Evolutionary conservation across 441 rosid genomes (phyloP).

Genomic region (Corymbia calophylla): DNA sequence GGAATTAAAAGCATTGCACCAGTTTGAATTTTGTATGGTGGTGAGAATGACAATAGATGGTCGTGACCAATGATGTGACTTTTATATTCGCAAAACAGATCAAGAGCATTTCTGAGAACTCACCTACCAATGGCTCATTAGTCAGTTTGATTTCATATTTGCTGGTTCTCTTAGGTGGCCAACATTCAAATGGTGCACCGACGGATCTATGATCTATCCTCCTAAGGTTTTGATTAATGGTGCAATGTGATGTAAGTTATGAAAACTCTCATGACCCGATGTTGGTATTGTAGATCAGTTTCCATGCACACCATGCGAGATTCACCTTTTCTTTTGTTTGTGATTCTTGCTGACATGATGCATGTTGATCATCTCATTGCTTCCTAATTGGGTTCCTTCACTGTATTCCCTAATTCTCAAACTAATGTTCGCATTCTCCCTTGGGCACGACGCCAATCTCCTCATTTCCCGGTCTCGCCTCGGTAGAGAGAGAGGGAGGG

Average conservation of each 20-base stretch:
- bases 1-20: not conserved
- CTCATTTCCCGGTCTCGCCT: not conserved
- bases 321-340: not conserved
- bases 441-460: not conserved
- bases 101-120: not conserved
- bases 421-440: not conserved
- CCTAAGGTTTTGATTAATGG: not conserved
- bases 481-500: too few relatives aligned
- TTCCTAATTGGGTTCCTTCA: not conserved
- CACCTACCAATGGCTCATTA: not conserved
- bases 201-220: not conserved
- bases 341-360: not conserved
- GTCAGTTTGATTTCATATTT: not conserved
- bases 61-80: not conserved
- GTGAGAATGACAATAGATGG: not conserved
- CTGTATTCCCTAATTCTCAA: not conserved
- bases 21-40: not conserved
- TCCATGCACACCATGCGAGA: not conserved
- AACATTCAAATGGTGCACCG: not conserved
- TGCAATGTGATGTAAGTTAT: not conserved
- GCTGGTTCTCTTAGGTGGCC: not conserved
- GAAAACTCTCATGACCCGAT: not conserved
- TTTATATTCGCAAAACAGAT: not conserved
- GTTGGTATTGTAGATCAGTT: not conserved
- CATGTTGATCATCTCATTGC: not conserved